Percentiles rank a stretch among this genome's conserved stretches.
These are phyloP conservation scores for Plasmodium inui DNA, from an alignment of 169 alveolate species.

Conservation along the genomic window DNA sequence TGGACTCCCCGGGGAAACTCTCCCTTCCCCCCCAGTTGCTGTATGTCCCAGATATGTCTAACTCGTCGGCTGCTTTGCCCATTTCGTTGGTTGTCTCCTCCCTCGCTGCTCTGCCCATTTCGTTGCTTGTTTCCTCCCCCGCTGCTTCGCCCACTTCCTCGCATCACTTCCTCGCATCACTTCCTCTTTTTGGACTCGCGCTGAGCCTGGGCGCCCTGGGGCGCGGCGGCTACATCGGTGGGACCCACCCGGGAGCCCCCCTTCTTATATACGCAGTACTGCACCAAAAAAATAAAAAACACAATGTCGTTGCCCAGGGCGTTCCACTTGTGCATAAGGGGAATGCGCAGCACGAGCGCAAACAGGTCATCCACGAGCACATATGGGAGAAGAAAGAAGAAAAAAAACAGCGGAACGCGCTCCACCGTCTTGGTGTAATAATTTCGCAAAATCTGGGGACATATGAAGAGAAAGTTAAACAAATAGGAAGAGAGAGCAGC, in stretches of 20 bases:
- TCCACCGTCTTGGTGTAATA: constrained; percentile 7
- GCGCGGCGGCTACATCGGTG: not conserved
- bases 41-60: not conserved
- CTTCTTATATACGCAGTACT: constrained; percentile 35
- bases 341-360: constrained; percentile 23
- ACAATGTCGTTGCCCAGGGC: constrained; percentile 31
- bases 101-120: too few species aligned
- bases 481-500: constrained; percentile 20
- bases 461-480: constrained; percentile 49
- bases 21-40: not conserved
- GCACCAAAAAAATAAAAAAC: constrained; percentile 23
- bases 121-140: not conserved
- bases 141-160: not conserved
- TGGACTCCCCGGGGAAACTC: not conserved
- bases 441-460: constrained; percentile 43
- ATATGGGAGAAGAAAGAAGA: constrained; percentile 21
- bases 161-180: not conserved
- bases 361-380: constrained; percentile 36
- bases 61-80: not conserved
- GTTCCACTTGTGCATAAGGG: constrained; percentile 18
- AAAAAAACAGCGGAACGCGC: not conserved
- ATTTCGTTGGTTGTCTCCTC: too few species aligned
- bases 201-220: not conserved
- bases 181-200: constrained; percentile 18
- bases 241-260: not conserved